Conservation (phyloP, 495 filamentous ascomycete genomes). For the Trypethelium eluteriae region DNA sequence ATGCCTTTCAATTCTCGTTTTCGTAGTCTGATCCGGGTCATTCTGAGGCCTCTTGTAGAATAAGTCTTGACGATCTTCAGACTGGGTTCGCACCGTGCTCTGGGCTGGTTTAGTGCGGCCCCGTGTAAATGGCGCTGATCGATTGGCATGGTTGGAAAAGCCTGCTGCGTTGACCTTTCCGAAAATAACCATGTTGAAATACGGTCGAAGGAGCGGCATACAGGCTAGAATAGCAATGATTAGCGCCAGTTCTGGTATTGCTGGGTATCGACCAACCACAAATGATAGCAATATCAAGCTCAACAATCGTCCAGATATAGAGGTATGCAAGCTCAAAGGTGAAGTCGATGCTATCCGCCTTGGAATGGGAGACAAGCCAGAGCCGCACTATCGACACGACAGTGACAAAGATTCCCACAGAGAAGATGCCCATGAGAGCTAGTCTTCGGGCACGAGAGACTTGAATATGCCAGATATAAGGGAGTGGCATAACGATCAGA, state of each 20-base stretch:
- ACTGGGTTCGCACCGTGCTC: not conserved
- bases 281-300: slow-evolving; percentile 11
- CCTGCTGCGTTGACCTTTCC: not conserved
- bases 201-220: not conserved
- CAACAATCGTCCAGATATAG: not conserved
- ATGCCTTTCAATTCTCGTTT: slow-evolving; percentile 5
- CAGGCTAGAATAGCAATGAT: not conserved
- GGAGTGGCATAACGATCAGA: slow-evolving; percentile 15
- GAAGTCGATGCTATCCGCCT: not conserved
- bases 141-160: not conserved
- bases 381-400: slow-evolving; percentile 4
- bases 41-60: not conserved
- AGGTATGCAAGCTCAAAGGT: not conserved
- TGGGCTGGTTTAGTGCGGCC: not conserved
- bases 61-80: not conserved
- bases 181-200: not conserved
- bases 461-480: slow-evolving; percentile 16
- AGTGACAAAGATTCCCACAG: slow-evolving; percentile 11
- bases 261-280: not conserved
- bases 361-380: not conserved
- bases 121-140: not conserved
- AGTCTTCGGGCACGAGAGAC: not conserved
- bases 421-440: slow-evolving; percentile 11
- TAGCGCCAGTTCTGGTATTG: not conserved
- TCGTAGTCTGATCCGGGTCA: not conserved